A percentile compares a stretch with the other conserved stretches of the same genome.
Evolutionary conservation across 2,329 filamentous ascomycete species (phyloP).

Genomic region (Pyrenochaeta sp.): DNA sequence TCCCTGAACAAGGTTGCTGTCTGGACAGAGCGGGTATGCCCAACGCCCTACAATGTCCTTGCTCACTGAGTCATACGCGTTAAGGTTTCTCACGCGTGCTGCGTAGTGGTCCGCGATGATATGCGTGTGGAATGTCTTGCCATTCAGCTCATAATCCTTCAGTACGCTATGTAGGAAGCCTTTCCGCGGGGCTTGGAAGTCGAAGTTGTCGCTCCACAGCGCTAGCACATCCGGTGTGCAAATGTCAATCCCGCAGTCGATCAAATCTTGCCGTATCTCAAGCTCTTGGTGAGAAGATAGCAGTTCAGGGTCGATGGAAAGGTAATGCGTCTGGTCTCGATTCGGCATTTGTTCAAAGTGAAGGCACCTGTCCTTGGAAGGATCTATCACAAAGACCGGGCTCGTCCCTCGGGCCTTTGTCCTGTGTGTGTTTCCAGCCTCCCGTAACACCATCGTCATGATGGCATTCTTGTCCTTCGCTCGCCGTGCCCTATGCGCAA

Average conservation of each 20-base stretch:
- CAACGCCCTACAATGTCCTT: conserved; percentile 86
- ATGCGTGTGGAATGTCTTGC: conserved; percentile 94
- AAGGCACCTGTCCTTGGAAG: conserved; percentile 79
- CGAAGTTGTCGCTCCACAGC: conserved; percentile 96
- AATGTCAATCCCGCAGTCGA: conserved; percentile 96
- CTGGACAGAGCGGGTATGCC: conserved; percentile 88
- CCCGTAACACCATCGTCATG: conserved; percentile 93
- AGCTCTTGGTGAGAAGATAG: conserved; percentile 77
- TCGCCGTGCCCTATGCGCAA: conserved; percentile 80
- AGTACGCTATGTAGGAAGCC: conserved; percentile 92
- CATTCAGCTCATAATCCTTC: conserved; percentile 96
- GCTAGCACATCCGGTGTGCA: conserved; percentile 95
- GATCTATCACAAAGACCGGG: conserved; percentile 87
- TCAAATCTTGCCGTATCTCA: conserved; percentile 84
- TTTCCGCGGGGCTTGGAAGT: conserved; percentile 88
- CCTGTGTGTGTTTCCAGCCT: conserved; percentile 77
- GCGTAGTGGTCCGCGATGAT: conserved; percentile 85
- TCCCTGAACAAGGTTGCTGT: conserved; percentile 81
- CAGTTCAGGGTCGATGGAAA: conserved; percentile 81
- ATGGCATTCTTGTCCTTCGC: conserved; percentile 90
- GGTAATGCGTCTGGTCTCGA: conserved; percentile 68
- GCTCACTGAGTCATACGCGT: conserved; percentile 88
- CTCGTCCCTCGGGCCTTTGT: conserved; percentile 79
- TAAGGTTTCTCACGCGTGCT: conserved; percentile 83
- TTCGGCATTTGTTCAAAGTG: conserved; percentile 93